Evolutionary conservation across 1,139 yeast species (phyloP), one percentile per base, ranked within the genome.

Genomic region (Candida sojae): DNA sequence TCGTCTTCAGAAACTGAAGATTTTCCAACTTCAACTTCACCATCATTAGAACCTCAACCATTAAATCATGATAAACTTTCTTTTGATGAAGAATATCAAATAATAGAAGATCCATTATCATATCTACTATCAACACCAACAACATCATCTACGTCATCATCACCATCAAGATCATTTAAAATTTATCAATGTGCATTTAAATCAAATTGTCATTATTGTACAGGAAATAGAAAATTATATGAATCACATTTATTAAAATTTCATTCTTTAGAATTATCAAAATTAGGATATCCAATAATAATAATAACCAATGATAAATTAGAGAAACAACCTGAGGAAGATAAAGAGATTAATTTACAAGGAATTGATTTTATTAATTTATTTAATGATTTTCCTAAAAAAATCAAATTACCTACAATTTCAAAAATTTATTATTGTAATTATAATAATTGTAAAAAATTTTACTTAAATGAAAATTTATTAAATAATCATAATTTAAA

Each of bases 251-350:
- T 74, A 9, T 51, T 71, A 5, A 58, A 58, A 2, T 45, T 43
- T 9, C 79, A 74, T 49, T 32, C 57, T 2, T 38, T 49, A 0
- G 65, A 60, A 42, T 57, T 74, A 29, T 46, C 49, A 5, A 42
- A 49, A 3, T 52, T 71, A 10, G 78, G 78, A 0, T 74, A 73
- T 51, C 77, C 78, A 0, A 58, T 71, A 0, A 32, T 34, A 26
- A 46, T 53, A 0, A 34, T n/a, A 12, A 23, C 6, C 7, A n/a
- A 25, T 6, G 53, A 53, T 2, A 57, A 53, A 6, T 17, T 3
- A 17, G 21, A 17, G 17, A 30, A 9, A n/a, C 36, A 33, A 33
- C 23, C 12, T 10, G 33, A 30, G 6, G 33, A 30, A 11, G 46
- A 41, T 13, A 25, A 25, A 4, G 42, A 50, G 37, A 23, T 13